These are phyloP conservation scores for Backusella luteola DNA, from an alignment of 192 early-diverging fungal species.

Conservation along the genomic window DNA sequence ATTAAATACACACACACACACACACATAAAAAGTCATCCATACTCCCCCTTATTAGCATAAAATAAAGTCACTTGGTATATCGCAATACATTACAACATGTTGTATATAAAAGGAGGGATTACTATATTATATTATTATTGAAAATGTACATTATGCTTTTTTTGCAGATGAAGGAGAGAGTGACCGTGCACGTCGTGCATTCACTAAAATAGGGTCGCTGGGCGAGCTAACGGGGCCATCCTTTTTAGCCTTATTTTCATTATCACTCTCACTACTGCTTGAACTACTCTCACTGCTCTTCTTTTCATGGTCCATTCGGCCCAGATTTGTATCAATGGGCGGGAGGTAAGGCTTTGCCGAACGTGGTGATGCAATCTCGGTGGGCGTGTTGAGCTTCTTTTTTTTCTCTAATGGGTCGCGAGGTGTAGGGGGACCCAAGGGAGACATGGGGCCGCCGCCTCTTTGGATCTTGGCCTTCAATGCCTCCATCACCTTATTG, in stretches of 20 bases:
- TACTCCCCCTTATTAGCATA: background rate
- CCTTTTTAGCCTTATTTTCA: background rate
- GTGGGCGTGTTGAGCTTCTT: background rate
- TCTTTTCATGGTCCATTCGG: background rate
- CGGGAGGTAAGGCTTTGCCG: slow-evolving; percentile 23
- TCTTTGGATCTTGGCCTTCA: slow-evolving; percentile 32
- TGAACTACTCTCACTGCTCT: background rate
- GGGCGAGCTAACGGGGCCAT: background rate
- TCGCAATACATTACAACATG: background rate
- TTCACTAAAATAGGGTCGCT: slow-evolving; percentile 11
- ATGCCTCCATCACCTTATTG: slow-evolving; percentile 30
- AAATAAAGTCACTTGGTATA: background rate
- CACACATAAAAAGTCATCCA: background rate
- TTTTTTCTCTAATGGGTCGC: background rate
- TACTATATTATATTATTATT: background rate
- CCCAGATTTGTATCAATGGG: slow-evolving; percentile 27
- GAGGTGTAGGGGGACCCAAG: background rate
- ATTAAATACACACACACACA: background rate
- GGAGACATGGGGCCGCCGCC: background rate
- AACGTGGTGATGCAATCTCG: slow-evolving; percentile 6
- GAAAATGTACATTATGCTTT: slow-evolving; percentile 9
- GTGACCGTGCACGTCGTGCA: slow-evolving; percentile 10
- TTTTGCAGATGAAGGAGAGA: slow-evolving; percentile 6
- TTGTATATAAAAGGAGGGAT: background rate
- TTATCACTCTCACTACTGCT: background rate